These are phyloP conservation scores for Boletus reticuloceps DNA, from an alignment of 768 basidiomycete genomes.

Conservation along the genomic window DNA sequence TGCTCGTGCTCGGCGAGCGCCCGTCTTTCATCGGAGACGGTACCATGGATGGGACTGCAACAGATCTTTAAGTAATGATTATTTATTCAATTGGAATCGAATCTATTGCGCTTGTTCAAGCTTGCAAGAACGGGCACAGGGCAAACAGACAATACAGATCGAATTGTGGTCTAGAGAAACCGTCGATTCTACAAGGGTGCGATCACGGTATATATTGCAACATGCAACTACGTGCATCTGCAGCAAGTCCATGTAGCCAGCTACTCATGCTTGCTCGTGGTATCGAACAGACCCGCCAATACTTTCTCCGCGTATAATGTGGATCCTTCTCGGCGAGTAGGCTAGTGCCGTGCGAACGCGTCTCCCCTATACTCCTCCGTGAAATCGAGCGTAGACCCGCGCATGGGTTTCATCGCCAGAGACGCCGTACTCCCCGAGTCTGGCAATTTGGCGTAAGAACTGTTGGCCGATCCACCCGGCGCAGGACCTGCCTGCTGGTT, in stretches of 20 bases:
- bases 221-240: slow-evolving; percentile 7
- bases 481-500: slow-evolving; percentile 15
- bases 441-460: slow-evolving; percentile 24
- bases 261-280: slow-evolving; percentile 26
- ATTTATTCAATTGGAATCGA: too few species aligned
- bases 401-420: slow-evolving; percentile 30
- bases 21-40: background rate
- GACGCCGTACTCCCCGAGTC: slow-evolving; percentile 29
- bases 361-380: slow-evolving; percentile 17
- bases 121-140: too few species aligned
- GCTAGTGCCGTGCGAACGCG: slow-evolving; percentile 11
- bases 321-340: background rate
- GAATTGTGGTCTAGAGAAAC: background rate
- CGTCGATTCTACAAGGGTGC: background rate
- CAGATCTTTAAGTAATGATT: too few species aligned
- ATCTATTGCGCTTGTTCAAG: too few species aligned
- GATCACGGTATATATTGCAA: slow-evolving; percentile 2
- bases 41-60: too few species aligned
- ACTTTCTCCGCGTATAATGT: background rate
- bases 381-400: slow-evolving; percentile 16
- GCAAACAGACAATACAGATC: slow-evolving; percentile 1
- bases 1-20: slow-evolving; percentile 1
- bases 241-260: slow-evolving; percentile 31
- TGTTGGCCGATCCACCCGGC: background rate
- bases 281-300: slow-evolving; percentile 7